These are phyloP conservation scores for Boletus vinaceobasis DNA, from an alignment of 768 basidiomycete species.

Conservation along the genomic window DNA sequence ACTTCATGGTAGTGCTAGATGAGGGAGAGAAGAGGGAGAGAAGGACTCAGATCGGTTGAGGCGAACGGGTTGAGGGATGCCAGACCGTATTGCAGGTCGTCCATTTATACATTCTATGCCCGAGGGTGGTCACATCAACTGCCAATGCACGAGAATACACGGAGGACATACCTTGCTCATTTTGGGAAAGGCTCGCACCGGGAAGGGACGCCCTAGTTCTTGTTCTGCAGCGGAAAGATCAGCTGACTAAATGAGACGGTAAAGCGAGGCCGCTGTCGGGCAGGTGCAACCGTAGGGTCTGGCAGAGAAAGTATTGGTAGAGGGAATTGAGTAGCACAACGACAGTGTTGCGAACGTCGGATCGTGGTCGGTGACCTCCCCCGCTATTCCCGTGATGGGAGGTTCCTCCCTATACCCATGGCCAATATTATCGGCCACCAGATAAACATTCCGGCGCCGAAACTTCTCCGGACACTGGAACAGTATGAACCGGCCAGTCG, in stretches of 20 bases:
- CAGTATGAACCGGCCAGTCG: neutral
- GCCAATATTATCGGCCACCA: neutral
- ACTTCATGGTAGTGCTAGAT: conserved; percentile 23
- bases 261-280: neutral
- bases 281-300: neutral
- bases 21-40: neutral
- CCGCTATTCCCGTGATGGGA: conserved; percentile 6
- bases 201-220: neutral
- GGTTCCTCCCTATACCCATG: neutral
- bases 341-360: neutral
- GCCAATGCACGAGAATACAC: neutral
- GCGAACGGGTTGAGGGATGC: neutral
- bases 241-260: conserved; percentile 5
- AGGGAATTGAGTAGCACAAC: neutral
- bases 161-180: too few relatives aligned
- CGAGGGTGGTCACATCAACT: neutral
- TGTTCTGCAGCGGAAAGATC: neutral
- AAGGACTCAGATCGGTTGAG: neutral
- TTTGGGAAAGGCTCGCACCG: conserved; percentile 1
- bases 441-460: neutral
- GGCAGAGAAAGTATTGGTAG: too few relatives aligned
- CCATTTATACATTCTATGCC: conserved; percentile 15
- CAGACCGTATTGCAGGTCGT: neutral
- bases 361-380: neutral
- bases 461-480: neutral